Conservation (phyloP, 2,329 filamentous ascomycete genomes). For the Trichophyton verrucosum region DNA sequence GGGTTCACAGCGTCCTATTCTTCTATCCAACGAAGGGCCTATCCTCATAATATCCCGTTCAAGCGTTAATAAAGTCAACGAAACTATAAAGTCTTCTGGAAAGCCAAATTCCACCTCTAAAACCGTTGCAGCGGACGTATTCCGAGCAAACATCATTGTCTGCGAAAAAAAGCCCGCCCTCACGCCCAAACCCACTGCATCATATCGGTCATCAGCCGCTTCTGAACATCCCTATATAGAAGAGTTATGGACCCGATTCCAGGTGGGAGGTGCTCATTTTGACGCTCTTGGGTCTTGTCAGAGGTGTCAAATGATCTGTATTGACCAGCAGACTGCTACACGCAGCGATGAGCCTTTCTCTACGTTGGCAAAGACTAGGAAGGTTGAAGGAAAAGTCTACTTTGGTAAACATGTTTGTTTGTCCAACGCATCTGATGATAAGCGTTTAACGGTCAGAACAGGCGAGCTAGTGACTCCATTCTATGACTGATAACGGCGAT, state of each 20-base stretch:
- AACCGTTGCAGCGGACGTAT: conserved; percentile 58
- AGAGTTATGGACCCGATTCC: conserved; percentile 60
- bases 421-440: conserved; percentile 17
- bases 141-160: conserved; percentile 79
- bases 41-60: conserved; percentile 72
- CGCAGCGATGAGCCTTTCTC: conserved; percentile 76
- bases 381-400: conserved; percentile 70
- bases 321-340: conserved; percentile 70
- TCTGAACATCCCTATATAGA: conserved; percentile 57
- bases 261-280: conserved; percentile 44
- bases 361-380: conserved; percentile 74
- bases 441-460: conserved; percentile 24
- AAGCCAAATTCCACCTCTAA: conserved; percentile 22
- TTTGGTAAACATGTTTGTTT: conserved; percentile 67
- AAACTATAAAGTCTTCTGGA: conserved; percentile 48
- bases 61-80: conserved; percentile 68
- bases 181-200: conserved; percentile 8
- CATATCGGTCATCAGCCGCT: conserved; percentile 25
- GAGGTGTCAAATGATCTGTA: conserved; percentile 90
- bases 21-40: conserved; percentile 86
- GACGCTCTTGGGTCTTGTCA: conserved; percentile 70
- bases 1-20: conserved; percentile 47
- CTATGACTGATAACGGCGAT: conserved; percentile 12
- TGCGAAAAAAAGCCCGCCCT: conserved; percentile 36
- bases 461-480: conserved; percentile 29